Base-by-base conservation (phyloP, 140 eudicot species). In the Oenanthe javanica region DNA sequence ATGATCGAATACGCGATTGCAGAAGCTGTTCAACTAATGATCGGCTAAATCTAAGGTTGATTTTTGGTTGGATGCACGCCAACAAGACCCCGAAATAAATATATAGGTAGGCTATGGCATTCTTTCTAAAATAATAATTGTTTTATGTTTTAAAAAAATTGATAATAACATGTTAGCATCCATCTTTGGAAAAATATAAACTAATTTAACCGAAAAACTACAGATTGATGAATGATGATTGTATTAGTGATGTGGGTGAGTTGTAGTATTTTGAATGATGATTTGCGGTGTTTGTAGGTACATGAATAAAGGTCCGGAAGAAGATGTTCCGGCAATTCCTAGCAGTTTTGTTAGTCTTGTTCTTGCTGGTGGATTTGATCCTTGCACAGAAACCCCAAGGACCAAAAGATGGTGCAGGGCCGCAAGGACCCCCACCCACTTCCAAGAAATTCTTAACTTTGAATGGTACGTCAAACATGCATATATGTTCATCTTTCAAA, bases 371-470 rank as follows among this genome's bases (percentile, higher is more conserved):
- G 77, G 86, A 87, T 54, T 80, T 79, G 45, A 83, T 83, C 43
- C 80, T 83, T 16, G 91, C 90, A 42, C 79, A 89, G 78, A 75
- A 83, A 16, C 81, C 76, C 14, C 61, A 42, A 64, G 66, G n/a
- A 72, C 38, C 0, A 16, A 18, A 47, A 5, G 51, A 6, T 70
- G 46, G 78, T 7, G 40, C 84, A 48, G 86, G 40, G 43, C 81
- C 86, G 43, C 55, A 59, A 40, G 42, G 0, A 84, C 75, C 82
- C 1, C 64, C 76, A 0, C 81, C 70, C 31, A 31, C 31, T 31
- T 31, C 31, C 40, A 83, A 79, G 82, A 87, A 81, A 89, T 94
- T 93, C 93, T 81, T 85, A 84, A 94, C 97, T 18, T 87, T 89
- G 46, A 77, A 63, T 31, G 84, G 98, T 88, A 79, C 0, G 74